Evolutionary conservation across 2,329 filamentous ascomycete species (phyloP), one percentile per base, ranked within the genome.

Genomic region (Cladophialophora exuberans): DNA sequence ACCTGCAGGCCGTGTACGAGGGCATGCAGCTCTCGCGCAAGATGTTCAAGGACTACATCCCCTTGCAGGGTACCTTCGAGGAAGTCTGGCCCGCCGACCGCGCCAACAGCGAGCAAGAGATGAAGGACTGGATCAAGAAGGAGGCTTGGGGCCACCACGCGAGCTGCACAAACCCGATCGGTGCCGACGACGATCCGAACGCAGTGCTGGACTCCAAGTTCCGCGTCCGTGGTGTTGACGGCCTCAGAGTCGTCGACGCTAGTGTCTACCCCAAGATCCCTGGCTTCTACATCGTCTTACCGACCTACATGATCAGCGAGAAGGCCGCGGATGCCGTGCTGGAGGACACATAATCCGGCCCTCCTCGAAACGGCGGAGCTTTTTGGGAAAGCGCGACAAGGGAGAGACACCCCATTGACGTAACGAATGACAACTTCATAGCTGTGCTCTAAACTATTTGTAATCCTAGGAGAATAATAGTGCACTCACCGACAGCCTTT

Each of bases 231-330:
- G 82, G 82, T 0, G 77, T 83, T 0, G 67, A 73, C 0, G 78
- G 79, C 0, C 65, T 87, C 45, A 72, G 84, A 23, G 83, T 86
- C 2, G 84, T 87, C 0, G 84, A 87, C 70, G 84, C 82, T 0
- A 80, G 76, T 20, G 74, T 80, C 1, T 86, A 81, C 54, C 80
- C 82, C 1, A 73, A 73, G 50, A 82, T 80, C 51, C 81, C 81
- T 1, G 82, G 82, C 58, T 78, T 73, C 49, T 83, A 80, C 62
- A 74, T 78, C 22, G 73, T 76, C 3, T 65, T 79, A 1, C 75
- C 81, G 0, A 77, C 77, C 0, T 83, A 82, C 61, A 81, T 85
- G 67, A 72, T 82, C 4, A 76, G 75, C 1, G 83, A 86, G 72
- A 86, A 86, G 73, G 83, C 83, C 1, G 79, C 81, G 2, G 82